Base-by-base conservation (phyloP, 352 stramenopile genomes). In the Phytophthora rubi region DNA sequence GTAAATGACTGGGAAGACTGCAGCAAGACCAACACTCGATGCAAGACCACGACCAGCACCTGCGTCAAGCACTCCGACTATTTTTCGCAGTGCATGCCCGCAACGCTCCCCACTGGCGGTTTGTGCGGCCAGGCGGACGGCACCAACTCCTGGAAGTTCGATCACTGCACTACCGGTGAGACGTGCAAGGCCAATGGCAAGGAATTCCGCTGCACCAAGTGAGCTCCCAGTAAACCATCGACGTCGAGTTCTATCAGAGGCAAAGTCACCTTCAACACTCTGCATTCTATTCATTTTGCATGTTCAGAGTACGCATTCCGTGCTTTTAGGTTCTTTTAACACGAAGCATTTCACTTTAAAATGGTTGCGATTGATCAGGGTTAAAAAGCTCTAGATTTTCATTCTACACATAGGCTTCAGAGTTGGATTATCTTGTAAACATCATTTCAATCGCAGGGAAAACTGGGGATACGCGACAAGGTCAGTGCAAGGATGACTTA, bases 371-470 rank as follows among this genome's bases (percentile, higher is more conserved):
- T 84, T 86, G 79, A 89, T 92, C 84, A 92, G 84, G 71, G 84
- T 92, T 92, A 92, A 92, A 92, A 92, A 90, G 84, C 82, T 92
- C 82, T 88, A 82, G 73, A 79, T 73, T 70, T 81, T 85, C 55
- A 65, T 28, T 92, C 84, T 84, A 92, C 84, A 92, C 73, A 80
- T 86, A 81, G 70, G 71, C 73, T 92, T 92, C 84, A 90, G 84
- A 86, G 84, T 92, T 92, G 84, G 84, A 92, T 92, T 92, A 86
- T 92, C 81, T 79, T 86, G 63, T 74, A 68, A 66, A 83, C 84
- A 86, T 92, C 84, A 81, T 74, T 77, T 83, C 77, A 89, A 85
- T 88, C 72, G 71, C 61, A 21, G 15, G 18, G 35, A 45, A 26
- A 35, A 44, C 42, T 68, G 26, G 6, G 23, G 30, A 42, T n/a